Base-by-base conservation (phyloP, 257 asterid species). In the Solanum virginianum region DNA sequence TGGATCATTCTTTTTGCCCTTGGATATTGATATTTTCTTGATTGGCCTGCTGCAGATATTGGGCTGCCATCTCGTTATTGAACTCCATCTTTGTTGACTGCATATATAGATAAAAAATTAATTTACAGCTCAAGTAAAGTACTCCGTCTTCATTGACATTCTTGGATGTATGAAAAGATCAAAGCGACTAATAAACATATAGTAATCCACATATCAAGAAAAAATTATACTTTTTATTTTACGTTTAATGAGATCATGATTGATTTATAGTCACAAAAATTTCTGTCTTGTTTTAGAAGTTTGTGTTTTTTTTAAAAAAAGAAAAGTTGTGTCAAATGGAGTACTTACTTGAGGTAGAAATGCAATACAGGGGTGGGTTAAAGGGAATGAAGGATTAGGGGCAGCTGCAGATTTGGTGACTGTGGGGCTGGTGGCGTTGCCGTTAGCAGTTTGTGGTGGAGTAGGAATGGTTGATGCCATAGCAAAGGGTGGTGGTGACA, bases 21-120 rank as follows among this genome's bases (percentile, higher is more conserved):
- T 29, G 65, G 49, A 18, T 70, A 41, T 79, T 79, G 83, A 79
- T 3, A 8, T 53, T 26, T 79, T 54, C 83, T 60, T 89, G 91
- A 80, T 75, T 84, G 56, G 83, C 81, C 45, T 90, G 92, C 70
- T 91, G 92, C 81, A 89, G 36, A 74, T 89, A 92, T 10, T 92
- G 87, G 1, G 92, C 92, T 84, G 92, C 87, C 94, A 93, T 88
- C 85, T 90, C 90, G 88, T 87, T 90, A 89, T 90, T 88, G 83
- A 91, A 85, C 74, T 94, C 98, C 94, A 92, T 89, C 87, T 92
- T 92, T 92, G 88, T 91, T 6, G 93, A 87, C 90, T 91, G 95
- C 93, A 22, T 22, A 6, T n/a, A 10, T 5, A 2, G 1, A 12
- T 6, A 43, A 4, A 13, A 4, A 18, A 55, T 55, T 55, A 65